Conservation (phyloP, 495 filamentous ascomycete species). For the Neurospora intermedia region DNA sequence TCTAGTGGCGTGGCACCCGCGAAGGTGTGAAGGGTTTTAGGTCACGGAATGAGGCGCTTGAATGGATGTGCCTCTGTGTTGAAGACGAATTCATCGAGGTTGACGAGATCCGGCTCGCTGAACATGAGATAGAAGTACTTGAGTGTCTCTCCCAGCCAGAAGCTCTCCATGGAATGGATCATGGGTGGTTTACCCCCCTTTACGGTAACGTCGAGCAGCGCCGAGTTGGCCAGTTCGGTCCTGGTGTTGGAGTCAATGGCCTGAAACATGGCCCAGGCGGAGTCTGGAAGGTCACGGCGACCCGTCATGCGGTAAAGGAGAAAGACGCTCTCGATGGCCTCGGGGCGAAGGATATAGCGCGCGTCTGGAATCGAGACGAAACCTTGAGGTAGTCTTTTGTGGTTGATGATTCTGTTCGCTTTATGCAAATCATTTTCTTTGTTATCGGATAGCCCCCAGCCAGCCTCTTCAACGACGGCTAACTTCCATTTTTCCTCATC, state of each 20-base stretch:
- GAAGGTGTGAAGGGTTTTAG: not conserved
- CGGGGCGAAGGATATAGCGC: constrained; percentile 64
- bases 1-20: not conserved
- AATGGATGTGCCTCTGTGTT: constrained; percentile 85
- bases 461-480: constrained; percentile 8
- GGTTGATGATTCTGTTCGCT: constrained; percentile 33
- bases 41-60: constrained; percentile 21
- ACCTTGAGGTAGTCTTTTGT: constrained; percentile 55
- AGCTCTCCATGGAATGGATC: constrained; percentile 41
- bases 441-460: not conserved
- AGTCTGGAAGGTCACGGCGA: constrained; percentile 37
- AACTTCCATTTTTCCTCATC: constrained; percentile 48
- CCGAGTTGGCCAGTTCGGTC: constrained; percentile 41
- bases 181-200: constrained; percentile 14
- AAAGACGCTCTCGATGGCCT: constrained; percentile 57
- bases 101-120: constrained; percentile 55
- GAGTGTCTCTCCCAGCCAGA: constrained; percentile 40
- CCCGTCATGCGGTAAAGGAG: constrained; percentile 61
- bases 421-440: constrained; percentile 5
- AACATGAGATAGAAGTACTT: constrained; percentile 71
- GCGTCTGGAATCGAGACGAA: constrained; percentile 46
- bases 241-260: constrained; percentile 36
- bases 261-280: constrained; percentile 51
- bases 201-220: constrained; percentile 31
- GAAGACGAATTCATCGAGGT: constrained; percentile 65